Conservation (phyloP, 345 rosid species). For the Melaleuca alternifolia region DNA sequence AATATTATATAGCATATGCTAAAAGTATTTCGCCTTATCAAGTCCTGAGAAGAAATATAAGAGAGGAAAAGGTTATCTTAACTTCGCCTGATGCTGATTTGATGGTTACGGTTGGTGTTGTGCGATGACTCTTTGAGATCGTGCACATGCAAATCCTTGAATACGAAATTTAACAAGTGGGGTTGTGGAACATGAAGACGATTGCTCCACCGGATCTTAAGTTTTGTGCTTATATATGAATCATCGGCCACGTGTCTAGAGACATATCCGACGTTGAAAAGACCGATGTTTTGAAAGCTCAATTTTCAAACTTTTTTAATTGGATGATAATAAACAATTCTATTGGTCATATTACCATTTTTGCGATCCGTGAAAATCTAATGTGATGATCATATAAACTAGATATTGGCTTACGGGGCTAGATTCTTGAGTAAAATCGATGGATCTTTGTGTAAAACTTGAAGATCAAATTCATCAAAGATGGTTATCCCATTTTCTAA, state of each 20-base stretch:
- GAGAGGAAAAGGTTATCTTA: not conserved
- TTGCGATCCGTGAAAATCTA: too few relatives aligned
- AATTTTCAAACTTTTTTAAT: not conserved
- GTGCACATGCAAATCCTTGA: not conserved
- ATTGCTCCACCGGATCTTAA: not conserved
- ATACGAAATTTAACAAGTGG: not conserved
- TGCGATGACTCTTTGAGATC: too few relatives aligned
- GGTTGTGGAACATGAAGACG: not conserved
- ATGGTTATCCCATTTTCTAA: not conserved
- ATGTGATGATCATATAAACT: too few relatives aligned
- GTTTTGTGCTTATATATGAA: not conserved
- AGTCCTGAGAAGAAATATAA: not conserved
- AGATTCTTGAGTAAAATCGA: not conserved
- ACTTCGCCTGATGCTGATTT: not conserved
- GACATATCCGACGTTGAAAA: not conserved
- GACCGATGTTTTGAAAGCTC: not conserved
- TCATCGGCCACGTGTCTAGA: not conserved
- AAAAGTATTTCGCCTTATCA: not conserved
- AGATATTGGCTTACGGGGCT: not conserved
- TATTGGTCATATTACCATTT: not conserved
- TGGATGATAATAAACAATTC: not conserved
- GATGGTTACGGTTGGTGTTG: not conserved
- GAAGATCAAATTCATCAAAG: accelerated
- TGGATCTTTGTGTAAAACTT: too few relatives aligned
- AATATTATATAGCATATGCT: not conserved